Conservation (phyloP, 805 yeast species). For the Barnettozyma populi region DNA sequence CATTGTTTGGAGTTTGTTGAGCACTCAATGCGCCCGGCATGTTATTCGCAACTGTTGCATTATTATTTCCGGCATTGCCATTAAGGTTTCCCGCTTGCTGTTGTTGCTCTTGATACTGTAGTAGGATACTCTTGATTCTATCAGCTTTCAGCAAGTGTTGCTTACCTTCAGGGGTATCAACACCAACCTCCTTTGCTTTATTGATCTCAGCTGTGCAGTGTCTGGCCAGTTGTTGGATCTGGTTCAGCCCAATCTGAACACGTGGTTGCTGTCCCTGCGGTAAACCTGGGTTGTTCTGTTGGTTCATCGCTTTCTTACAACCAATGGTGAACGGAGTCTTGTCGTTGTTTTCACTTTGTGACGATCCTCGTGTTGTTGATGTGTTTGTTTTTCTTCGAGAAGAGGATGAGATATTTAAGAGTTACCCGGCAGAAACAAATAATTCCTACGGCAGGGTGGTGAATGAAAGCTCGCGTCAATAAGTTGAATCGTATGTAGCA, state of each 20-base stretch:
- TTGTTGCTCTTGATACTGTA: conserved; percentile 40
- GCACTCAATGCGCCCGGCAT: conserved; percentile 23
- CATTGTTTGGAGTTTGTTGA: conserved; percentile 15
- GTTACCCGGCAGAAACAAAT: not conserved
- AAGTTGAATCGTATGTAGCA: no score
- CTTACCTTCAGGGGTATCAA: conserved; percentile 53
- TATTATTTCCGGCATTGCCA: conserved; percentile 3
- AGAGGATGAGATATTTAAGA: not conserved
- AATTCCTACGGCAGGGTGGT: no score
- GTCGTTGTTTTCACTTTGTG: not conserved
- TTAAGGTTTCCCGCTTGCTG: conserved; percentile 12
- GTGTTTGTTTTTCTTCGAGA: not conserved
- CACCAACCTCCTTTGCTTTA: conserved; percentile 58
- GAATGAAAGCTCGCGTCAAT: not conserved
- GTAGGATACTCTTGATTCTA: conserved; percentile 53
- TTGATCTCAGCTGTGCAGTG: conserved; percentile 55
- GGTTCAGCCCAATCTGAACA: conserved; percentile 12
- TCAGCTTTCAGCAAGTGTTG: conserved; percentile 61
- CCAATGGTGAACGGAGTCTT: not conserved
- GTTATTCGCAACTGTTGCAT: conserved; percentile 8
- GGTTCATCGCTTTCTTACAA: conserved; percentile 3
- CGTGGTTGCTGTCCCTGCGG: conserved; percentile 3
- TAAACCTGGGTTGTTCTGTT: not conserved
- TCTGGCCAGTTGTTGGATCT: conserved; percentile 46
- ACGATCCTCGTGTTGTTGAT: not conserved